These are phyloP conservation scores for Adansonia digitata DNA, from an alignment of 345 rosid species.

Conservation along the genomic window DNA sequence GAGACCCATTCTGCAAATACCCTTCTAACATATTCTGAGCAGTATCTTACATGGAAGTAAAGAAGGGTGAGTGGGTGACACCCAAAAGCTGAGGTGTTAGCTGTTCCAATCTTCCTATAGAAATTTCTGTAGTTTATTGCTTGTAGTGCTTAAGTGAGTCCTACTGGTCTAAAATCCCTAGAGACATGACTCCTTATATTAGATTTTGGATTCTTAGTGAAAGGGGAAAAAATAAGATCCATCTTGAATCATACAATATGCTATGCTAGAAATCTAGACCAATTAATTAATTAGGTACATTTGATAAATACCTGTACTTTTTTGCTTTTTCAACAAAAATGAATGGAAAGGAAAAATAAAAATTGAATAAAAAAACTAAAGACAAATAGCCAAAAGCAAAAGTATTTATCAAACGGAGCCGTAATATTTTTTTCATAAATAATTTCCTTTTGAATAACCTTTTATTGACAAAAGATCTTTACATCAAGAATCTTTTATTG, in stretches of 20 bases:
- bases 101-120: neutral
- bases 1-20: slow-evolving; percentile 4
- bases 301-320: neutral
- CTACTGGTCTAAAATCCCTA: neutral
- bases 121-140: neutral
- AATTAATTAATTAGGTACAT: neutral
- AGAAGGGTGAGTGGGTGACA: neutral
- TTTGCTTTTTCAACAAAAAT: too few relatives aligned
- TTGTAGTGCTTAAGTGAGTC: neutral
- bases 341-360: too few relatives aligned
- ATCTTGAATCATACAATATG: neutral
- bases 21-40: neutral
- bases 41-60: neutral
- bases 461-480: neutral
- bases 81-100: neutral
- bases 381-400: too few relatives aligned
- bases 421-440: too few relatives aligned
- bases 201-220: neutral
- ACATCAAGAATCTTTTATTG: neutral
- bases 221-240: neutral
- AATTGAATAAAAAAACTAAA: too few relatives aligned
- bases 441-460: too few relatives aligned
- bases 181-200: neutral
- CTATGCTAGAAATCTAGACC: neutral
- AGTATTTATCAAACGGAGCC: too few relatives aligned